Evolutionary conservation across 2,329 filamentous ascomycete species (phyloP).

Genomic region (Aspergillus flavus): DNA sequence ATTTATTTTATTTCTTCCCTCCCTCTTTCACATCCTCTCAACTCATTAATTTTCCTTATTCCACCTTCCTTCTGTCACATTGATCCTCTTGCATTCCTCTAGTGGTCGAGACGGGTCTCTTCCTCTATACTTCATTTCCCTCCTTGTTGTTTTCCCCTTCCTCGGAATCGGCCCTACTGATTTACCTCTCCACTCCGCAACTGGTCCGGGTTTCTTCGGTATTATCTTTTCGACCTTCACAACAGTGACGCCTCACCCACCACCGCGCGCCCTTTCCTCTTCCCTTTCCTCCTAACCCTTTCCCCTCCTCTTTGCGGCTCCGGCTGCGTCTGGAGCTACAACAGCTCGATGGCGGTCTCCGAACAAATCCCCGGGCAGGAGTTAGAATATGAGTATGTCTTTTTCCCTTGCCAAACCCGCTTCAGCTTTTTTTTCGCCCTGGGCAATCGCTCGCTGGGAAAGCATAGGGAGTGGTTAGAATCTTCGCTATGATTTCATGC

Average conservation of each 20-base stretch:
- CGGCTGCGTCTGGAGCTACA: constrained; percentile 38
- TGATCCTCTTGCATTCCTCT: not conserved
- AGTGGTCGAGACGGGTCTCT: constrained; percentile 11
- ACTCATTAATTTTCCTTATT: not conserved
- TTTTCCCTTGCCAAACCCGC: not conserved
- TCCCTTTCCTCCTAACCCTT: not conserved
- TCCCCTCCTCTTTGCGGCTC: constrained; percentile 25
- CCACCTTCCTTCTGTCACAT: constrained; percentile 2
- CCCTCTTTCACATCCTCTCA: not conserved
- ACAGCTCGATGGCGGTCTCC: constrained; percentile 44
- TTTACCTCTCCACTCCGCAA: constrained; percentile 19
- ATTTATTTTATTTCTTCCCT: constrained; percentile 11
- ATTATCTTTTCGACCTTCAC: constrained; percentile 9
- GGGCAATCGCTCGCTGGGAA: not conserved
- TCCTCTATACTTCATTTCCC: constrained; percentile 5
- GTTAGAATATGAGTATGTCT: constrained; percentile 45
- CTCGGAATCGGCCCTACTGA: constrained; percentile 7
- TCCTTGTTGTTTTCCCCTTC: not conserved
- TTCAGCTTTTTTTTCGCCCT: constrained; percentile 3
- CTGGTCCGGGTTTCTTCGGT: constrained; percentile 18
- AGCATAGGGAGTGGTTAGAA: not conserved
- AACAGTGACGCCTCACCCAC: constrained; percentile 11
- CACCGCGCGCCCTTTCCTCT: constrained; percentile 2
- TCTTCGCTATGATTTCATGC: not conserved
- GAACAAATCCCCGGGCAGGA: constrained; percentile 48